Base-by-base conservation (phyloP, 495 filamentous ascomycete genomes). In the Penicillium bialowiezense region DNA sequence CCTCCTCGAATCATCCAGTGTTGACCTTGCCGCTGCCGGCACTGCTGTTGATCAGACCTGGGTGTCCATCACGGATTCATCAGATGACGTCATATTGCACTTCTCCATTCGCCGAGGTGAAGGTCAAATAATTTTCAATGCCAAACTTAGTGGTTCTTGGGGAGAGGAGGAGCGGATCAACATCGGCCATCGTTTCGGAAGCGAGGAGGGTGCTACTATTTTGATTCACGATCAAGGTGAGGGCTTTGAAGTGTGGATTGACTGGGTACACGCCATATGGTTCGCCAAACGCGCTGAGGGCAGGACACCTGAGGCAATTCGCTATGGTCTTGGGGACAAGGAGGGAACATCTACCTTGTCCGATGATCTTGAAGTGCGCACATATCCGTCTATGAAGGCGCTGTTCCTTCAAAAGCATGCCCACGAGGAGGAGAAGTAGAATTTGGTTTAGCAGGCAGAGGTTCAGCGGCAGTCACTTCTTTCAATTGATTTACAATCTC, bases 341-440 rank as follows among this genome's bases (percentile, higher is more conserved):
- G 14, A 44, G 2, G 40, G 48, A 4, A 44, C 48, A 18, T 21
- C 48, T 5, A 29, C 24, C 2, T 38, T 44, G 10, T 36, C 21
- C 1, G 41, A 44, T 8, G 33, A 51, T 26, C 18, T 51, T 12
- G 41, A 51, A 31, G 48, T 51, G 14, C 41, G 41, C 7, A 45
- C 41, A 0, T 51, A 51, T 26, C 34, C 48, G 13, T 51, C 48
- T 7, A 40, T 44, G 48, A 51, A 44, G n/a, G 41, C 41, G 7
- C 15, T 51, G 5, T 51, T 51, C 48, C 41, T 44, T 13, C 48
- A 44, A 21, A 44, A 44, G 24, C 34, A 44, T 39, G 33, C 40
- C 23, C 23, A 26, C 8, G 23, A 26, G 8, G 23, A 26, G 23
- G 23, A 26, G 23, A 26, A 26, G 23, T 26, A 8, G 8, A 4